Base-by-base conservation (phyloP, 1,284 basidiomycete species). In the Austroboletus niveus region DNA sequence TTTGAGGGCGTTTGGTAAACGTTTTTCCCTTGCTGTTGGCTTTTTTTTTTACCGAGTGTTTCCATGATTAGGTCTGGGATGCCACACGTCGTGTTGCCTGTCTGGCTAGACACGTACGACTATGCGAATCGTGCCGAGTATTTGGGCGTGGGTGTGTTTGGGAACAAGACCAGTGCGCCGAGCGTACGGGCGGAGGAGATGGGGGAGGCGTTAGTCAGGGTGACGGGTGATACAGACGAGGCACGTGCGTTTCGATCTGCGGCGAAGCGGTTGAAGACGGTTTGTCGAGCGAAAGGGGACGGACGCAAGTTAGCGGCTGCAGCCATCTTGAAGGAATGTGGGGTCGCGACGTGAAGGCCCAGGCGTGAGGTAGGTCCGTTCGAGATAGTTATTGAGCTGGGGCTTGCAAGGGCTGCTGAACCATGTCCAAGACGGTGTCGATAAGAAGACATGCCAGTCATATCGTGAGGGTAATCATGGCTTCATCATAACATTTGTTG, bases 61-160 rank as follows among this genome's bases (percentile, higher is more conserved):
- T 42, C 22, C 3, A 24, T 24, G 22, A 24, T 2, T 9, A 51
- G 55, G 44, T 55, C 45, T 22, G 57, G 57, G 1, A 3, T 45
- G 2, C 49, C 57, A 1, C 56, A 57, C 7, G 35, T 57, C 11
- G 42, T 57, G 9, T 50, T 60, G n/a, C 48, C 58, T 1, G 51
- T 48, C 6, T 60, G 55, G 58, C 27, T 7, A 20, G 60, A 62
- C 35, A 62, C 58, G 6, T 60, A 45, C 17, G 57, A 60, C 15
- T 57, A 48, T 29, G 58, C 47, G 0, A 15, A 15, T 2, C 53
- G 48, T 15, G 49, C 15, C 1, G 58, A 60, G 40, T 55, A 34
- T 31, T 17, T 62, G 34, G 51, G 57, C n/a, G 32, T 54, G 4
- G 57, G 57, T 20, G n/a, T 60, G 20, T 58, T 43, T 8, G 57